phyloP scores from a whole-genome alignment of 108 stramenopile species.

The Cyclostephanos invisitatus region DNA sequence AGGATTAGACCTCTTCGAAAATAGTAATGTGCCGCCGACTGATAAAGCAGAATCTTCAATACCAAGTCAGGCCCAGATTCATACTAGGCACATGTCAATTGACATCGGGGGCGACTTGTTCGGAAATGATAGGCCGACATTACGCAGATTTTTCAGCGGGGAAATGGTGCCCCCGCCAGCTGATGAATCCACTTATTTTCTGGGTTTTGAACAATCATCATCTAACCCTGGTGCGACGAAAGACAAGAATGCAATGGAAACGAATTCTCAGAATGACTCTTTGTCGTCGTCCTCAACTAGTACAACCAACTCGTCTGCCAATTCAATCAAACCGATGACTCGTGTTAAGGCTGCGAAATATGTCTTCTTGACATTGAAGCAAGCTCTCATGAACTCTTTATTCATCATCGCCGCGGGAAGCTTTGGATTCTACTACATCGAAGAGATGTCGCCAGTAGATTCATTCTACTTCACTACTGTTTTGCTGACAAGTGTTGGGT shows the following conservation, averaged over 20 bases:
- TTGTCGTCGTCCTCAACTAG: slow-evolving; percentile 35
- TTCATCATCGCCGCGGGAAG: slow-evolving; percentile 81
- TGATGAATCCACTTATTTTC: slow-evolving; percentile 37
- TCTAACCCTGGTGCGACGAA: neutral
- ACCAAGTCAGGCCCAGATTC: slow-evolving; percentile 21
- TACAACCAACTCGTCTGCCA: slow-evolving; percentile 24
- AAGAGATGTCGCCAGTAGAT: slow-evolving; percentile 59
- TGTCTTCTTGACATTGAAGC: slow-evolving; percentile 74
- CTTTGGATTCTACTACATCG: slow-evolving; percentile 83
- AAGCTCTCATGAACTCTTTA: slow-evolving; percentile 78
- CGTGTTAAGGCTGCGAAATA: slow-evolving; percentile 74
- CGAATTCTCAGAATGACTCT: slow-evolving; percentile 36
- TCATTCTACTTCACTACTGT: slow-evolving; percentile 77
- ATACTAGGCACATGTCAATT: slow-evolving; percentile 48
- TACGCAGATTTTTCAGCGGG: slow-evolving; percentile 14
- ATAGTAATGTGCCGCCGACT: slow-evolving; percentile 4
- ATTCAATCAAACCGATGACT: slow-evolving; percentile 39
- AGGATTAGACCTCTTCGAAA: slow-evolving; percentile 20
- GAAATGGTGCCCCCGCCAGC: slow-evolving; percentile 7
- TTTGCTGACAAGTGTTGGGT: slow-evolving; percentile 74
- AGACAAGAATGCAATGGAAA: slow-evolving; percentile 1
- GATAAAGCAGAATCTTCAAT: slow-evolving; percentile 8
- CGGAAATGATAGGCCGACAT: slow-evolving; percentile 10
- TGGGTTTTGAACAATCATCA: slow-evolving; percentile 2
- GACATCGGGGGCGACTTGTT: slow-evolving; percentile 4